These are phyloP conservation scores for Spiraea crenata DNA, from an alignment of 331 rosid genomes.

Conservation along the genomic window DNA sequence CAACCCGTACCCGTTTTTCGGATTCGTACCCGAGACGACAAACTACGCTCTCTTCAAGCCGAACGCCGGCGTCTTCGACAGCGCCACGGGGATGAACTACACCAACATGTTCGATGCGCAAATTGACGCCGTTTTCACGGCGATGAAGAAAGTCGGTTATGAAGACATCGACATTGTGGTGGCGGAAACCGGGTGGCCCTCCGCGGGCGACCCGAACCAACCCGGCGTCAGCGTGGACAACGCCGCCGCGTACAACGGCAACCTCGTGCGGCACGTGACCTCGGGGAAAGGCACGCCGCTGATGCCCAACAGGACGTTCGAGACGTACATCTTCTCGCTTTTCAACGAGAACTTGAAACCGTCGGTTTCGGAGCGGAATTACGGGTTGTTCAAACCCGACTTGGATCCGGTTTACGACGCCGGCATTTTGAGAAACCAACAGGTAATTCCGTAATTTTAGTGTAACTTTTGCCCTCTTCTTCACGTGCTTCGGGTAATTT, in stretches of 20 bases:
- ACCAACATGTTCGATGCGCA: slow-evolving; percentile 91
- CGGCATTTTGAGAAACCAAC: slow-evolving; percentile 36
- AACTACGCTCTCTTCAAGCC: slow-evolving; percentile 64
- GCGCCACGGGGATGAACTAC: slow-evolving; percentile 49
- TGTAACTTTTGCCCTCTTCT: not conserved
- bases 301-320: slow-evolving; percentile 71
- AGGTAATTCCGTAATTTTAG: slow-evolving; percentile 35
- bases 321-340: slow-evolving; percentile 59
- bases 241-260: slow-evolving; percentile 69
- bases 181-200: slow-evolving; percentile 88
- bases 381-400: slow-evolving; percentile 74
- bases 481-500: not conserved
- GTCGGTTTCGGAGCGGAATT: slow-evolving; percentile 58
- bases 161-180: slow-evolving; percentile 68
- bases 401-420: slow-evolving; percentile 65
- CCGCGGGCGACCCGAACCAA: slow-evolving; percentile 73
- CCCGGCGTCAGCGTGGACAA: slow-evolving; percentile 53
- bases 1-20: slow-evolving; percentile 87
- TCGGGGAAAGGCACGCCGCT: slow-evolving; percentile 80
- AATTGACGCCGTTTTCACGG: slow-evolving; percentile 76
- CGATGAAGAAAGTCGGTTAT: slow-evolving; percentile 75
- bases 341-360: slow-evolving; percentile 78
- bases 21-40: slow-evolving; percentile 32
- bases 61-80: slow-evolving; percentile 68
- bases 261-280: slow-evolving; percentile 58